These are phyloP conservation scores for Thecamonas trahens DNA, from an alignment of 78 protist genomes.

Conservation along the genomic window DNA sequence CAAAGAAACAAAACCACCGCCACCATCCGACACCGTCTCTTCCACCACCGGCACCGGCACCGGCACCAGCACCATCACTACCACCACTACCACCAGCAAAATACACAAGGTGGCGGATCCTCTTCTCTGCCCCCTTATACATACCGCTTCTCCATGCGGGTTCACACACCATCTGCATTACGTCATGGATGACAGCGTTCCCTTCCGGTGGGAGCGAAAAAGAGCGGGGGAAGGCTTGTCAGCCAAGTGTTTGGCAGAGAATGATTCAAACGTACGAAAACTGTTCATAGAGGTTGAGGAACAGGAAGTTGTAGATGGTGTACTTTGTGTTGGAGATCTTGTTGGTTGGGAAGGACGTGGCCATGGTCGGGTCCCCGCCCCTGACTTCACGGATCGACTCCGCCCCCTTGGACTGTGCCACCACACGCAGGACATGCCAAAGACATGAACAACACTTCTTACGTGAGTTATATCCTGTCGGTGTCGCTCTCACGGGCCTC, in stretches of 20 bases:
- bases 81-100: not conserved
- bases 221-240: not conserved
- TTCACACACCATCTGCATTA: not conserved
- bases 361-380: too few species aligned
- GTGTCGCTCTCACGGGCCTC: too few species aligned
- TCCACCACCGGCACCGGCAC: too few species aligned
- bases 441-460: too few species aligned
- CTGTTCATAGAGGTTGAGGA: slow-evolving; percentile 65
- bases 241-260: not conserved
- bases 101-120: not conserved
- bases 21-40: too few species aligned
- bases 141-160: not conserved
- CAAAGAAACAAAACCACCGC: too few species aligned
- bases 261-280: slow-evolving; percentile 41
- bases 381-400: too few species aligned
- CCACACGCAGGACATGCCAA: too few species aligned
- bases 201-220: not conserved
- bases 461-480: too few species aligned
- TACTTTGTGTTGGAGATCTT: slow-evolving; percentile 62
- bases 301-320: slow-evolving; percentile 48
- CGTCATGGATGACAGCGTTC: not conserved
- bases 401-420: too few species aligned
- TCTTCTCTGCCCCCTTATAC: not conserved
- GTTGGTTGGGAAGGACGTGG: slow-evolving; percentile 34
- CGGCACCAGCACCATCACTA: not conserved